Conservation (phyloP, 192 early-diverging fungal genomes). For the Entomortierella chlamydospora region DNA sequence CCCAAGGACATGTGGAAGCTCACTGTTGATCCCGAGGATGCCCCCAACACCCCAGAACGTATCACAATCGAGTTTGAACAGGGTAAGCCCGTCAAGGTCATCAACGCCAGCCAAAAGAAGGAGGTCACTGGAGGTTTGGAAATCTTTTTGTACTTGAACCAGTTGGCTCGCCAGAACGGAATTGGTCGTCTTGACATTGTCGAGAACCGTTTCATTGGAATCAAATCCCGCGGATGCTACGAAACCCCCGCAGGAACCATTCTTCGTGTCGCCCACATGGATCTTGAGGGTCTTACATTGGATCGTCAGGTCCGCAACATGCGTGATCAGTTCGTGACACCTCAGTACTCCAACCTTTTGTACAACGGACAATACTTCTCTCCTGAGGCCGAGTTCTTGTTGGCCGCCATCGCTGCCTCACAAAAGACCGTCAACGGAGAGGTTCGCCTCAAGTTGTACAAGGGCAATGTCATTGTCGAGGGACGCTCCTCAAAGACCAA, state of each 20-base stretch:
- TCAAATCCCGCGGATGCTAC: constrained; percentile 99
- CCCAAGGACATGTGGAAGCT: constrained; percentile 99
- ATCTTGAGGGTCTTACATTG: constrained; percentile 94
- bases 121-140: constrained; percentile 69
- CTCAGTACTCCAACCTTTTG: constrained; percentile 76
- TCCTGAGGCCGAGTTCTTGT: constrained; percentile 93
- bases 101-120: constrained; percentile 81
- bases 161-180: constrained; percentile 94
- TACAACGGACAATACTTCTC: constrained; percentile 99
- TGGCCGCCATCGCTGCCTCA: constrained; percentile 81
- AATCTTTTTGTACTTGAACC: constrained; percentile 98
- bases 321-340: constrained; percentile 91
- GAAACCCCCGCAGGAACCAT: constrained; percentile 99
- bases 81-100: constrained; percentile 91
- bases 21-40: constrained; percentile 95
- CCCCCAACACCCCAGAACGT: constrained; percentile 95
- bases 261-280: constrained; percentile 93
- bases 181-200: constrained; percentile 99
- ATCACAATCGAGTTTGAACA: constrained; percentile 91
- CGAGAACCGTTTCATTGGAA: constrained; percentile 98
- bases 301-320: constrained; percentile 96
- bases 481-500: constrained; percentile 85
- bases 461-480: constrained; percentile 91
- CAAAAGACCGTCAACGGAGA: constrained; percentile 92
- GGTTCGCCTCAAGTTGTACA: constrained; percentile 96